phyloP scores from a whole-genome alignment of 2,329 filamentous ascomycete species.

The Phyllosticta citrichinensis region DNA sequence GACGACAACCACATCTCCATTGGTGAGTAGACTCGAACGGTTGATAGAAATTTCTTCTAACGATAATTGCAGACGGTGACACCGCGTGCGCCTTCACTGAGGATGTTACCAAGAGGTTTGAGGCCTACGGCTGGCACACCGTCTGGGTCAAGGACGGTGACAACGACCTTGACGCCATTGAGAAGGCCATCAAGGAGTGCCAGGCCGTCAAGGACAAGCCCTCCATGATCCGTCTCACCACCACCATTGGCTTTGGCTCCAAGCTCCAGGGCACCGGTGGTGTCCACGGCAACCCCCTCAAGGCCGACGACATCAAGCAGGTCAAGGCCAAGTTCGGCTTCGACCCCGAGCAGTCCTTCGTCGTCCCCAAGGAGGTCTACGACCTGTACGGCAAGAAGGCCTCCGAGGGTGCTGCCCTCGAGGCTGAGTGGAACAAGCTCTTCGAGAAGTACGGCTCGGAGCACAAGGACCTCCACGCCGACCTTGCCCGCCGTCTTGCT shows the following conservation, averaged over 20 bases:
- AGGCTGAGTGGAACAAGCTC: slow-evolving; percentile 92
- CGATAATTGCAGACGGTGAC: slow-evolving; percentile 60
- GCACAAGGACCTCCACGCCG: slow-evolving; percentile 67
- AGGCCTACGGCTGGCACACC: slow-evolving; percentile 94
- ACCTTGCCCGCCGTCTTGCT: slow-evolving; percentile 69
- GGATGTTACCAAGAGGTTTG: slow-evolving; percentile 88
- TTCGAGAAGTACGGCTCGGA: slow-evolving; percentile 75
- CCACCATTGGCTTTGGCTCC: slow-evolving; percentile 95
- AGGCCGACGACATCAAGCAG: slow-evolving; percentile 85
- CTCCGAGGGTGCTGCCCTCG: slow-evolving; percentile 73
- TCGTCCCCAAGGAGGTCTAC: slow-evolving; percentile 89
- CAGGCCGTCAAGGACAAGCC: slow-evolving; percentile 92
- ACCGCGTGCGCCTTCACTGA: slow-evolving; percentile 96
- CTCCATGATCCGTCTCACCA: slow-evolving; percentile 90
- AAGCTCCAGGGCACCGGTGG: slow-evolving; percentile 85
- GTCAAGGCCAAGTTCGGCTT: slow-evolving; percentile 95
- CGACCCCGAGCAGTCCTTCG: slow-evolving; percentile 87
- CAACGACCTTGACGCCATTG: slow-evolving; percentile 75
- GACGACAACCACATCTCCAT: slow-evolving; percentile 98
- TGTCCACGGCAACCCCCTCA: slow-evolving; percentile 93
- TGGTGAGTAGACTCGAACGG: slow-evolving; percentile 37
- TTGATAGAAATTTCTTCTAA: not conserved
- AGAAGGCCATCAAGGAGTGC: slow-evolving; percentile 75
- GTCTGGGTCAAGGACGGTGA: slow-evolving; percentile 79
- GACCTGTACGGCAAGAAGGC: slow-evolving; percentile 80